A percentile compares a stretch with the other conserved stretches of the same genome.
These are phyloP conservation scores for Botryosphaeria dothidea DNA, from an alignment of 2,329 filamentous ascomycete species.

Conservation along the genomic window DNA sequence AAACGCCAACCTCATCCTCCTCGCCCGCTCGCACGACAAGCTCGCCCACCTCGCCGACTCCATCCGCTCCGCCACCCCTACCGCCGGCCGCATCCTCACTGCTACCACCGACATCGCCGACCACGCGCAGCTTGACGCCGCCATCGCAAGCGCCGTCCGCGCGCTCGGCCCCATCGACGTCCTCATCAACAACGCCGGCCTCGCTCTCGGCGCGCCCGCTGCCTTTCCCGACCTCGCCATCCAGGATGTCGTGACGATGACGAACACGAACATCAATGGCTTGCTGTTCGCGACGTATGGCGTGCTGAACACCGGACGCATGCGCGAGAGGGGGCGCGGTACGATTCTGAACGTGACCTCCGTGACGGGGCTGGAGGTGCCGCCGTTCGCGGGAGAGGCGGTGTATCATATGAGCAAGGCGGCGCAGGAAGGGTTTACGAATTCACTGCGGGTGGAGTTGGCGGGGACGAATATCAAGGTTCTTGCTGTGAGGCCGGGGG, in stretches of 20 bases:
- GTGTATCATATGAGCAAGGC: constrained; percentile 53
- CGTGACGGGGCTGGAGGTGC: constrained; percentile 49
- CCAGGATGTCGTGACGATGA: constrained; percentile 49
- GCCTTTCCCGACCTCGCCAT: constrained; percentile 43
- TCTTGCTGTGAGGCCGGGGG: constrained; percentile 47
- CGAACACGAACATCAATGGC: constrained; percentile 51
- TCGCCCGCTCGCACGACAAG: constrained; percentile 41
- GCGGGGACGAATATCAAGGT: constrained; percentile 49
- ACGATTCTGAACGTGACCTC: constrained; percentile 54
- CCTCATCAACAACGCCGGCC: constrained; percentile 51
- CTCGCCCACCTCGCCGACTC: constrained; percentile 26
- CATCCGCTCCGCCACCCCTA: constrained; percentile 18
- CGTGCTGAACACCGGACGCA: constrained; percentile 44
- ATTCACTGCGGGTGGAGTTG: constrained; percentile 51
- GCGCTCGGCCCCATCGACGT: constrained; percentile 41
- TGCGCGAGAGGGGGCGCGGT: constrained; percentile 41
- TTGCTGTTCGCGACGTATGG: constrained; percentile 49
- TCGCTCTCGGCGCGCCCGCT: constrained; percentile 49
- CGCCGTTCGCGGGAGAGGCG: constrained; percentile 51
- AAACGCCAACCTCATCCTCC: constrained; percentile 44
- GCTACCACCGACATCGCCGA: constrained; percentile 34
- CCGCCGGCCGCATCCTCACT: constrained; percentile 11
- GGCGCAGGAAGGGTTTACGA: constrained; percentile 51
- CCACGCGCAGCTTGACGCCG: constrained; percentile 34
- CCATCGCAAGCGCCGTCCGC: constrained; percentile 32